Evolutionary conservation across 2,329 filamentous ascomycete genomes (phyloP).

Genomic region (Sporothrix brasiliensis): DNA sequence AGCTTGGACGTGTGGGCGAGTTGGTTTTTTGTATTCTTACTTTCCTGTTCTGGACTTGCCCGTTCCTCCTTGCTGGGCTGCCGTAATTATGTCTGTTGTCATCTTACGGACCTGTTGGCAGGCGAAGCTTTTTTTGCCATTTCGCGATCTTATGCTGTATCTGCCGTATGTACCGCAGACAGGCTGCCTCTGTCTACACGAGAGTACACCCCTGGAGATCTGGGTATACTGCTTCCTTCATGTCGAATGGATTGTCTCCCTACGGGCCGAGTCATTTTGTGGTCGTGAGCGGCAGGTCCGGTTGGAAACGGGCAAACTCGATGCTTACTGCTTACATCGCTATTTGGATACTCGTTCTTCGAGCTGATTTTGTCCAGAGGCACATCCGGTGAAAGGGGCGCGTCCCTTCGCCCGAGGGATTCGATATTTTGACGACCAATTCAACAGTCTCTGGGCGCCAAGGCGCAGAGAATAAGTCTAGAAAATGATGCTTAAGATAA

Average conservation of each 20-base stretch:
- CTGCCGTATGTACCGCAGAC: neutral
- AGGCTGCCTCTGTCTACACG: neutral
- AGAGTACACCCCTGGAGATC: too few species aligned
- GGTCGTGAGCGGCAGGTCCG: conserved; percentile 1
- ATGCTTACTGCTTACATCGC: neutral
- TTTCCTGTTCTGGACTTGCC: neutral
- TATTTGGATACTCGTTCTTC: neutral
- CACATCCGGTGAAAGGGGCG: too few species aligned
- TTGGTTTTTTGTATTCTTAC: neutral
- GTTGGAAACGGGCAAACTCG: neutral
- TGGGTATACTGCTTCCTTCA: neutral
- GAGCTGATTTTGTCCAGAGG: neutral
- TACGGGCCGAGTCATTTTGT: neutral
- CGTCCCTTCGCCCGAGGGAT: neutral
- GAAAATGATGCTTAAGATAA: too few species aligned
- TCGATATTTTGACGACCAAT: too few species aligned
- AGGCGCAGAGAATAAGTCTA: neutral
- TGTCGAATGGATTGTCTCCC: neutral
- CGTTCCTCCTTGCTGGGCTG: neutral
- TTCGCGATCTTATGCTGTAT: neutral
- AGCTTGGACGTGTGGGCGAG: neutral
- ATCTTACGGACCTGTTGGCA: neutral
- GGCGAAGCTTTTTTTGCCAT: conserved; percentile 9
- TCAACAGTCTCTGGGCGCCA: neutral
- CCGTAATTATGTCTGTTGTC: neutral